These are phyloP conservation scores for Inga oerstediana DNA, from an alignment of 306 rosid genomes.

Conservation along the genomic window DNA sequence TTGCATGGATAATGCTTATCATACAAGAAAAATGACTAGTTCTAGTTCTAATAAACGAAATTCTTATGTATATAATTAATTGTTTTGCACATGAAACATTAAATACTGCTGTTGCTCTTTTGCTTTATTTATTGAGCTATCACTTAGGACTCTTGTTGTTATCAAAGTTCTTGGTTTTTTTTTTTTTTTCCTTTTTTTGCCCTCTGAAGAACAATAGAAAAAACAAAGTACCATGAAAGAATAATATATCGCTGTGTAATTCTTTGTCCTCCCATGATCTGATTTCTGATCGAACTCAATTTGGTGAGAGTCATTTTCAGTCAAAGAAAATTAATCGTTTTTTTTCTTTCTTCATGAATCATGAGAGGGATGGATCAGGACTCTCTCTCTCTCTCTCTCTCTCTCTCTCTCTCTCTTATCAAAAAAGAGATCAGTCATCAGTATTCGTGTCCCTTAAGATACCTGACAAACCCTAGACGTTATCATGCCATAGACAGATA, in stretches of 20 bases:
- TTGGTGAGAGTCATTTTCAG: slow-evolving; percentile 60
- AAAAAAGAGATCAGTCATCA: slow-evolving; percentile 5
- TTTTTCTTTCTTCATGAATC: neutral
- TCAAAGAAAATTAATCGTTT: slow-evolving; percentile 6
- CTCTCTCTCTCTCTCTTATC: neutral
- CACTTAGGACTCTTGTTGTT: slow-evolving; percentile 54
- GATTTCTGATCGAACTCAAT: slow-evolving; percentile 16
- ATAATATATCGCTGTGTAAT: slow-evolving; percentile 35
- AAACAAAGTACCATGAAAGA: slow-evolving; percentile 44
- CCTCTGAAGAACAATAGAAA: neutral
- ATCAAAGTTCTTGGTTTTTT: slow-evolving; percentile 38
- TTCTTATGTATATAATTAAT: slow-evolving; percentile 41
- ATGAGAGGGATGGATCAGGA: neutral
- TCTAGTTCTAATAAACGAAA: slow-evolving; percentile 29
- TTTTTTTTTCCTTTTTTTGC: slow-evolving; percentile 12
- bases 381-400: neutral
- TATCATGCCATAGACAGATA: neutral
- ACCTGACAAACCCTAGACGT: neutral
- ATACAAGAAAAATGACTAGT: slow-evolving; percentile 45
- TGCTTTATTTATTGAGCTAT: slow-evolving; percentile 67
- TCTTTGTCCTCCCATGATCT: slow-evolving; percentile 43
- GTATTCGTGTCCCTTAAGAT: slow-evolving; percentile 24
- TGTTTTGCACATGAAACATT: slow-evolving; percentile 66
- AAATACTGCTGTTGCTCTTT: slow-evolving; percentile 47
- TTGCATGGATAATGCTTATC: slow-evolving; percentile 54